Evolutionary conservation across 129 eudicot genomes (phyloP).

Genomic region (Rutidosis leptorrhynchoides): DNA sequence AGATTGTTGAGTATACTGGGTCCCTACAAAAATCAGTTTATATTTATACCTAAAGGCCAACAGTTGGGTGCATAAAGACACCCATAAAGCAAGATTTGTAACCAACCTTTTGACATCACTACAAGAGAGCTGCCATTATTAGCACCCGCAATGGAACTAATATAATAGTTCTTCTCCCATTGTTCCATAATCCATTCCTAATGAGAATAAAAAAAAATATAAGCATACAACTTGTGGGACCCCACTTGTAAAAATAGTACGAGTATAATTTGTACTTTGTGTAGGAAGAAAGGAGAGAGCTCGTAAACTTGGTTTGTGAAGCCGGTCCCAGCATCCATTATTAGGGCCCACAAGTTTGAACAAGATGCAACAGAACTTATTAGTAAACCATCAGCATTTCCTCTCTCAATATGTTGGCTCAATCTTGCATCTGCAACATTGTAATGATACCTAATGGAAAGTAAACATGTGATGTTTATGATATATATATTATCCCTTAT

Average conservation of each 20-base stretch:
- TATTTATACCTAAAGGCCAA: background rate
- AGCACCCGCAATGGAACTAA: conserved; percentile 75
- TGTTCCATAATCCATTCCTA: conserved; percentile 92
- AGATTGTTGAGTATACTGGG: conserved; percentile 68
- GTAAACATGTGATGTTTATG: background rate
- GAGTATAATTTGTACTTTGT: conserved; percentile 48
- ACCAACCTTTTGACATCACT: conserved; percentile 83
- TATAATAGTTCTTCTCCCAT: conserved; percentile 70
- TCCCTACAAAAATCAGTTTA: conserved; percentile 38
- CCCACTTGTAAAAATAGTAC: background rate
- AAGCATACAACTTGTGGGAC: background rate
- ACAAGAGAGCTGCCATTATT: conserved; percentile 77
- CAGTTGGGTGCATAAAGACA: background rate
- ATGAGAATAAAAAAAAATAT: background rate
- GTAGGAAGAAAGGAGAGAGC: conserved; percentile 64
- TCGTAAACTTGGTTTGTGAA: conserved; percentile 72
- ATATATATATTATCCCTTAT: background rate
- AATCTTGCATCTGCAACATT: conserved; percentile 79
- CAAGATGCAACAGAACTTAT: conserved; percentile 74
- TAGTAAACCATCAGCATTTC: conserved; percentile 65
- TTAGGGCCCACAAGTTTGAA: conserved; percentile 76
- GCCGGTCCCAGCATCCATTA: conserved; percentile 91
- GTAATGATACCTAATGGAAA: conserved; percentile 58
- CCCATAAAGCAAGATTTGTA: background rate
- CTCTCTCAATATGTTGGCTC: conserved; percentile 72